Evolutionary conservation across 306 rosid species (phyloP).

Genomic region (Cucurbita pepo): DNA sequence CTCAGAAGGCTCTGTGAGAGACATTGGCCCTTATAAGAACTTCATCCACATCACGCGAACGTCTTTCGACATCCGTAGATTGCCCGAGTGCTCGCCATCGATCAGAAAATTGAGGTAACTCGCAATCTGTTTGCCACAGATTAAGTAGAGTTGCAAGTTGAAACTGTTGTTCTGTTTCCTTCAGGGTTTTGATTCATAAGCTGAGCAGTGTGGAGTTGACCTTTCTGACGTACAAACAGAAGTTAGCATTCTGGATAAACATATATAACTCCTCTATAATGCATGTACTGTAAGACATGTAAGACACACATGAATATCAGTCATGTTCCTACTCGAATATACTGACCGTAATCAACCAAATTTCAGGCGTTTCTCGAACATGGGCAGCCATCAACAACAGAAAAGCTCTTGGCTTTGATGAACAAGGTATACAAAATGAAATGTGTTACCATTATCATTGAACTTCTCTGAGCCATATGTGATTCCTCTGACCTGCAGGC

Average conservation of each 20-base stretch:
- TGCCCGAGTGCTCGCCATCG: constrained; percentile 29
- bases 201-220: constrained; percentile 51
- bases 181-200: constrained; percentile 50
- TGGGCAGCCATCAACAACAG: constrained; percentile 64
- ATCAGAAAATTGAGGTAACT: constrained; percentile 45
- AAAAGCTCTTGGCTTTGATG: constrained; percentile 55
- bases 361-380: constrained; percentile 78
- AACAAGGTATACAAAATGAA: constrained; percentile 38
- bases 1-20: constrained; percentile 38
- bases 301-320: not conserved
- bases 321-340: not conserved
- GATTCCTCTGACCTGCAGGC: constrained; percentile 29
- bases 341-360: constrained; percentile 8
- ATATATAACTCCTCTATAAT: constrained; percentile 84
- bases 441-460: not conserved
- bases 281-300: constrained; percentile 88
- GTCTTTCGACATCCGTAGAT: constrained; percentile 29
- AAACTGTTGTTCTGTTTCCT: not conserved
- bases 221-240: constrained; percentile 71
- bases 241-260: constrained; percentile 95
- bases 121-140: not conserved
- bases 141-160: not conserved
- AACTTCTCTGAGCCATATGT: not conserved
- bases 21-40: constrained; percentile 64
- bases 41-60: constrained; percentile 54